Percentiles rank a stretch among this genome's conserved stretches.
phyloP scores from a whole-genome alignment of 352 stramenopile genomes.

The Pythium sukuiense region DNA sequence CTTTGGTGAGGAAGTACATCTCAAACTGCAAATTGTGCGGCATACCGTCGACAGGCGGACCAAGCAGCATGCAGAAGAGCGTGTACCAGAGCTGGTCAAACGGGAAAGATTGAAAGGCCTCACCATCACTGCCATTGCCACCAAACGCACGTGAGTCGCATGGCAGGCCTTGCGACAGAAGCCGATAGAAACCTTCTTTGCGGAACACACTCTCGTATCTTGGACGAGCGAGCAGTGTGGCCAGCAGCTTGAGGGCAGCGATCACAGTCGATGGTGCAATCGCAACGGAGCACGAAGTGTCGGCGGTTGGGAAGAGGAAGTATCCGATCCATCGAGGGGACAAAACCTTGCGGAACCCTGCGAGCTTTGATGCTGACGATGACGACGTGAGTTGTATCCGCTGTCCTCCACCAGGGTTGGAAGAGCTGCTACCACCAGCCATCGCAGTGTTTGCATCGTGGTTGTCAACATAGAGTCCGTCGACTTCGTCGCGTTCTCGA shows the following conservation, averaged over 20 bases:
- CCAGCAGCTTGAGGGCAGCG: constrained; percentile 49
- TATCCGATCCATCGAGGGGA: constrained; percentile 63
- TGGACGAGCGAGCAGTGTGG: constrained; percentile 40
- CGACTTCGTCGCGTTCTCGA: constrained; percentile 44
- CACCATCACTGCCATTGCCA: background rate
- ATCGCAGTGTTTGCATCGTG: background rate
- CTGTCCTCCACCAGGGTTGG: constrained; percentile 12
- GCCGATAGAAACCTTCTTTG: constrained; percentile 68
- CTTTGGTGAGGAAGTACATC: constrained; percentile 61
- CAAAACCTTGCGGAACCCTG: constrained; percentile 62
- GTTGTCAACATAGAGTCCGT: constrained; percentile 24
- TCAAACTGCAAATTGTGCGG: constrained; percentile 63
- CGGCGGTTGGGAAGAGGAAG: constrained; percentile 47
- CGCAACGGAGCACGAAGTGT: constrained; percentile 17
- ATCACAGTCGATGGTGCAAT: constrained; percentile 55
- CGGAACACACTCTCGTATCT: constrained; percentile 58
- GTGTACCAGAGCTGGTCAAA: constrained; percentile 75
- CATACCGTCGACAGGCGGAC: constrained; percentile 57
- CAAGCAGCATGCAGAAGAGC: constrained; percentile 64
- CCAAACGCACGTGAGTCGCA: constrained; percentile 38
- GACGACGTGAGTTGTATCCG: constrained; percentile 48
- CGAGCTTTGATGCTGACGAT: constrained; percentile 37
- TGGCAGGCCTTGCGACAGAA: constrained; percentile 61
- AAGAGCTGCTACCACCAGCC: constrained; percentile 11
- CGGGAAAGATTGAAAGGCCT: constrained; percentile 31